phyloP scores from a whole-genome alignment of 768 basidiomycete genomes.

The Lentinula raphanica region DNA sequence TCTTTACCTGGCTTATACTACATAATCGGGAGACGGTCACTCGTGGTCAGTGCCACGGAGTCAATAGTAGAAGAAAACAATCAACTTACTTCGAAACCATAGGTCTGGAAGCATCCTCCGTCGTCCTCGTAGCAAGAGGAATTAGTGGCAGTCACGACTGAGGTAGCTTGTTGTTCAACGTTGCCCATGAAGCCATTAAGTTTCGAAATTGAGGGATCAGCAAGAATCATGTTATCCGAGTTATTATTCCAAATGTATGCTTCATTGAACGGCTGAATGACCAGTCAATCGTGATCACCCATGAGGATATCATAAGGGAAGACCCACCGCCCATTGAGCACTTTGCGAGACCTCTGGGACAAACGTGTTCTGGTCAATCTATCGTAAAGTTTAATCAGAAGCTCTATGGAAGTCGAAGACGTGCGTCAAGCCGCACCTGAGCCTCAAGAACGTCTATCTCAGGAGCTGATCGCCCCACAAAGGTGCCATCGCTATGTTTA shows the following conservation, averaged over 20 bases:
- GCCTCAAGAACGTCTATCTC: conserved; percentile 62
- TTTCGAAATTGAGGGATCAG: conserved; percentile 29
- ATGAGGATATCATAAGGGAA: not conserved
- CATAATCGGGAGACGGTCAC: not conserved
- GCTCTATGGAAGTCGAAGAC: conserved; percentile 4
- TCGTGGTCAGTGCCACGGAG: not conserved
- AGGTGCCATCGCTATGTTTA: conserved; percentile 37
- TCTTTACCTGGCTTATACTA: conserved; percentile 38
- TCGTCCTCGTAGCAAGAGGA: conserved; percentile 42
- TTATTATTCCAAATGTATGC: conserved; percentile 38
- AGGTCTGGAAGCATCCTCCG: conserved; percentile 38
- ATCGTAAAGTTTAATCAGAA: not conserved
- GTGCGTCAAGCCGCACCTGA: conserved; percentile 23
- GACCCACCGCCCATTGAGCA: conserved; percentile 39
- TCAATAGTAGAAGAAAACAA: not conserved
- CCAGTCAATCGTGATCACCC: not conserved
- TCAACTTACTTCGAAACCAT: conserved; percentile 35
- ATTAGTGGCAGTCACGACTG: conserved; percentile 15
- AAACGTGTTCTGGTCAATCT: conserved; percentile 5
- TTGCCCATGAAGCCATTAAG: conserved; percentile 34
- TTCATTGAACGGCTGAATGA: conserved; percentile 39
- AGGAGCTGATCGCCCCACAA: conserved; percentile 49
- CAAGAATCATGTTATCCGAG: conserved; percentile 27
- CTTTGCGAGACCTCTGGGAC: conserved; percentile 42
- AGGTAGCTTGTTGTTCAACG: conserved; percentile 12